These are phyloP conservation scores for Penicillium glabrum DNA, from an alignment of 2,329 filamentous ascomycete species.

Conservation along the genomic window DNA sequence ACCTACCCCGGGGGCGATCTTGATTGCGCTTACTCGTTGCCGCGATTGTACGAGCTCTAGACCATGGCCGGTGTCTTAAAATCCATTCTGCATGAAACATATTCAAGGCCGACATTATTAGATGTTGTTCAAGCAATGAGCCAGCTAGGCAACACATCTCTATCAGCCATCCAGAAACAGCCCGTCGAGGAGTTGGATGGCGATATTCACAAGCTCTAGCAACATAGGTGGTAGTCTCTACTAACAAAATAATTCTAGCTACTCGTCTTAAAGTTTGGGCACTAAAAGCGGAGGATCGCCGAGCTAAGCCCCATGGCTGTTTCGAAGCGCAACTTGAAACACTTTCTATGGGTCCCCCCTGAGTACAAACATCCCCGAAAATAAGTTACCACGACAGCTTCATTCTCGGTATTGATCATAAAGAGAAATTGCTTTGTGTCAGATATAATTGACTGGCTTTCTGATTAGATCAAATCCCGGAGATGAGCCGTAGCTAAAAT, in stretches of 20 bases:
- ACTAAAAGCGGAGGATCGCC: neutral
- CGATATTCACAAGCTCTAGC: no score
- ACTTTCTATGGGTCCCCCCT: conserved; percentile 1
- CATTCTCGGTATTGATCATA: neutral
- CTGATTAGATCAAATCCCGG: neutral
- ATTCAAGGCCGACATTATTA: no score
- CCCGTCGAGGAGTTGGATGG: no score
- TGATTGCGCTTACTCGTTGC: neutral
- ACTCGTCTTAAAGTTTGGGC: no score
- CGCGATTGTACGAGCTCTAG: neutral
- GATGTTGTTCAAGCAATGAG: no score
- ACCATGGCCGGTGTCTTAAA: neutral
- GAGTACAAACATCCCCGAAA: neutral
- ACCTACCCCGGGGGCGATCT: neutral
- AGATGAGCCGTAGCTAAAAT: neutral
- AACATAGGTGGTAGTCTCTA: no score
- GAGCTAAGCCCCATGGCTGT: neutral
- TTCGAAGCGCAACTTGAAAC: conserved; percentile 4
- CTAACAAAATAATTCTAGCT: no score
- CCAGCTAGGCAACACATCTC: no score
- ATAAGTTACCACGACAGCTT: neutral
- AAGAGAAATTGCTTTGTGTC: neutral
- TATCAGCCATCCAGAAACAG: no score
- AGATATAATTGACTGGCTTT: neutral
- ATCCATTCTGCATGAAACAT: no score